Base-by-base conservation (phyloP, 192 early-diverging fungal genomes). In the Umbelopsis isabellina region DNA sequence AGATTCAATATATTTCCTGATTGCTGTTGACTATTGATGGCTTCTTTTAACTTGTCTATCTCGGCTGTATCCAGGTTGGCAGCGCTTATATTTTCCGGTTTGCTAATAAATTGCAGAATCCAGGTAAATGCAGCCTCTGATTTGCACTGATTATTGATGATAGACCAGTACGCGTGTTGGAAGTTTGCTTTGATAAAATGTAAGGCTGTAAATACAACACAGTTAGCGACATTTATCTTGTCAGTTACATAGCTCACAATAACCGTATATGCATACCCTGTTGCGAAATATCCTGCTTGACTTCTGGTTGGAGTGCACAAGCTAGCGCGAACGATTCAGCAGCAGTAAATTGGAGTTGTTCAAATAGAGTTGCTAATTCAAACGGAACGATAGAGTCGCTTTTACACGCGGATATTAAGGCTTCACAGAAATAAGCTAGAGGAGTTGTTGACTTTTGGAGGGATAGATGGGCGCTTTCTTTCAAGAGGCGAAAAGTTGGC, bases 381-480 rank as follows among this genome's bases (percentile, higher is more conserved):
- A 85, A 76, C 30, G 74, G 71, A 64, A 74, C 77, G 67, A 85
- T 71, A 12, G 77, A 70, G n/a, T 82, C 81, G 53, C 69, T 79
- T 46, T 80, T 76, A 53, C 80, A 77, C 8, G 79, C 75, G 4
- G 79, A 80, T 49, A 75, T 82, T 49, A 85, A 46, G 23, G 81
- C 83, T 65, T 85, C 81, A 66, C 78, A 75, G 65, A 84, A 82
- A 53, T 72, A 69, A 20, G 69, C 69, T 45, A 71, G 23, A 12
- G 45, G 52, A 16, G 41, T 10, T 22, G 44, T 35, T 27, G 49
- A 37, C 53, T 71, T 53, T 20, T 30, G 51, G 16, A 58, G 18
- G n/a, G 53, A 46, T 27, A 71, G 69, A 58, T 58, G 69, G 20
- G 53, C 33, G 37, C 53, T 52, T 37, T 71, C 69, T 58, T 71